phyloP scores from a whole-genome alignment of 2,329 filamentous ascomycete species.

The Pleurostoma richardsiae region DNA sequence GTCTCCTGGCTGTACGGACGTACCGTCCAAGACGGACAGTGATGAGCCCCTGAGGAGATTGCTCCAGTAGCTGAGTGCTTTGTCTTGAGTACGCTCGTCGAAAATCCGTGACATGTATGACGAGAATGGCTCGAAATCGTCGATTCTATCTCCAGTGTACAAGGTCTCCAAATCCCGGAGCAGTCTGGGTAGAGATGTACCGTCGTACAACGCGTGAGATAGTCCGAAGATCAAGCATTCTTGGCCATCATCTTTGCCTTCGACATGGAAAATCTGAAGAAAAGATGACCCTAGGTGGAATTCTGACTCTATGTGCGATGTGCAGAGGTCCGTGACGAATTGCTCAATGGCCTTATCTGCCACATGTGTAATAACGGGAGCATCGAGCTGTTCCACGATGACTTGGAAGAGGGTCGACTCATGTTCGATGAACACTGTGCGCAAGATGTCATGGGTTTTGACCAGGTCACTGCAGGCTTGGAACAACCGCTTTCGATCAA shows the following conservation, averaged over 20 bases:
- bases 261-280: slow-evolving; percentile 17
- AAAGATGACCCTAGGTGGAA: slow-evolving; percentile 32
- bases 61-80: slow-evolving; percentile 33
- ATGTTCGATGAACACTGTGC: slow-evolving; percentile 29
- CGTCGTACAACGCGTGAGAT: slow-evolving; percentile 43
- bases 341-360: slow-evolving; percentile 21
- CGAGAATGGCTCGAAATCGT: slow-evolving; percentile 27
- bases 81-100: slow-evolving; percentile 19
- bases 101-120: slow-evolving; percentile 25
- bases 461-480: slow-evolving; percentile 20
- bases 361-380: slow-evolving; percentile 16
- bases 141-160: slow-evolving; percentile 22
- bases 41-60: slow-evolving; percentile 27
- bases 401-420: slow-evolving; percentile 26
- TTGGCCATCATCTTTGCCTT: slow-evolving; percentile 12
- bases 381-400: slow-evolving; percentile 23
- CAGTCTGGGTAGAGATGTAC: slow-evolving; percentile 34
- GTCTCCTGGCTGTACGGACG: neutral
- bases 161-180: slow-evolving; percentile 32
- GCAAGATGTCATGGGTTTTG: slow-evolving; percentile 27
- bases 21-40: slow-evolving; percentile 22
- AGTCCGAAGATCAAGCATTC: slow-evolving; percentile 32
- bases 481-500: slow-evolving; percentile 19
- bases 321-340: slow-evolving; percentile 22
- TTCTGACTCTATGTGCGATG: slow-evolving; percentile 23